Evolutionary conservation across 495 filamentous ascomycete genomes (phyloP).

Genomic region (Neurospora sp.): DNA sequence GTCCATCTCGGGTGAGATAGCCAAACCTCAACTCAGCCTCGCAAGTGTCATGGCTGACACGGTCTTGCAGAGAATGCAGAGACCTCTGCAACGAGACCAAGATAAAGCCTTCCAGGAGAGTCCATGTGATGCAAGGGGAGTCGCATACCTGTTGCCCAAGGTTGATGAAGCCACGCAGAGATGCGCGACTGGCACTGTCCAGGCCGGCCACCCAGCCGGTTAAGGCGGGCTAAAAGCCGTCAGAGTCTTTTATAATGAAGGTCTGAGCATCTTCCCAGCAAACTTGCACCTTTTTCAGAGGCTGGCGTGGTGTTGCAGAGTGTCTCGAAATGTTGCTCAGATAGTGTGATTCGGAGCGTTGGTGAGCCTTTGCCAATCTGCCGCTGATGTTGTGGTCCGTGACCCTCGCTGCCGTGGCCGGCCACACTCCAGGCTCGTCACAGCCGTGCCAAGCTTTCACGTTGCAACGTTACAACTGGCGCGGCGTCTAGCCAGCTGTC

Average conservation of each 20-base stretch:
- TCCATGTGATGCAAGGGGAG: slow-evolving; percentile 3
- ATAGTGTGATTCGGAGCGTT: slow-evolving; percentile 5
- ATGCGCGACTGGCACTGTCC: slow-evolving; percentile 2
- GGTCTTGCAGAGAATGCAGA: background rate
- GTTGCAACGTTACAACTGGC: background rate
- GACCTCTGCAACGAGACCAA: slow-evolving; percentile 2
- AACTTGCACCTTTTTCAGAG: slow-evolving; percentile 3
- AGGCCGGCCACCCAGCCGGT: slow-evolving; percentile 2
- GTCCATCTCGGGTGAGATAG: background rate
- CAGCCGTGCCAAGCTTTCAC: background rate
- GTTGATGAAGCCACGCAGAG: background rate
- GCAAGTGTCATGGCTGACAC: background rate
- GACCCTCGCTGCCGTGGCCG: background rate
- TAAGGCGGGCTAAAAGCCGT: slow-evolving; percentile 5
- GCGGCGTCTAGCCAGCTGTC: background rate
- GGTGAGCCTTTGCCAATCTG: background rate
- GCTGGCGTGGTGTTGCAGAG: slow-evolving; percentile 9
- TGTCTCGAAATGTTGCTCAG: slow-evolving; percentile 6
- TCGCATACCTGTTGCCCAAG: slow-evolving; percentile 8
- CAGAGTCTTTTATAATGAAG: slow-evolving; percentile 2
- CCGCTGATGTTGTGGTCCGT: slow-evolving; percentile 4
- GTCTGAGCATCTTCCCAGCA: slow-evolving; percentile 3
- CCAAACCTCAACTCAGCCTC: background rate
- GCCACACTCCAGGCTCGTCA: background rate
- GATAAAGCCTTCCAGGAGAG: background rate